These are phyloP conservation scores for Scleroderma citrinum DNA, from an alignment of 768 basidiomycete species.

Conservation along the genomic window DNA sequence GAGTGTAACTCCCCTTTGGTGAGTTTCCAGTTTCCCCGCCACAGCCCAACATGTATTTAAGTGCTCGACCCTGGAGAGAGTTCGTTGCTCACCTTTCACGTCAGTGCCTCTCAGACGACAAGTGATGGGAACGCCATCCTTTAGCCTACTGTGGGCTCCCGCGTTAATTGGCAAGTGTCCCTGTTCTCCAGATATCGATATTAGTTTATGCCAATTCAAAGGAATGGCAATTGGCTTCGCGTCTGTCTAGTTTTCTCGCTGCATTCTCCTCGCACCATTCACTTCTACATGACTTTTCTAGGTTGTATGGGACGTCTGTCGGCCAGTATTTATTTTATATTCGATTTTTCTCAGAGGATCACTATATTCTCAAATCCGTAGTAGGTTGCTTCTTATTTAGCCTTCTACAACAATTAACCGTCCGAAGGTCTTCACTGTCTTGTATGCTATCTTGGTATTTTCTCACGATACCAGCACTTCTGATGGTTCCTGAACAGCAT, in stretches of 20 bases:
- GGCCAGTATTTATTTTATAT: too few relatives aligned
- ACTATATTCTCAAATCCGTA: slow-evolving; percentile 9
- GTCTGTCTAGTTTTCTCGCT: slow-evolving; percentile 7
- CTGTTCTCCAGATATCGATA: background rate
- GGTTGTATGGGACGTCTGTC: too few relatives aligned
- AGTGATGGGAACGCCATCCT: slow-evolving; percentile 4
- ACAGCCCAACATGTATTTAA: too few relatives aligned
- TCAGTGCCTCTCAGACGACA: background rate
- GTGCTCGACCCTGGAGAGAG: too few relatives aligned
- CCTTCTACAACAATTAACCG: background rate
- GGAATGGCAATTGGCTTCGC: slow-evolving; percentile 7
- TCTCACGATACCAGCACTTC: background rate
- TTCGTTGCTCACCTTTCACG: too few relatives aligned
- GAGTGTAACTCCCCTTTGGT: too few relatives aligned
- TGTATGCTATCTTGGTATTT: background rate
- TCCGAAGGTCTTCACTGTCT: background rate
- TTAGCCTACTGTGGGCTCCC: slow-evolving; percentile 6
- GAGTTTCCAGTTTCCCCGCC: too few relatives aligned
- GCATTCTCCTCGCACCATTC: too few relatives aligned
- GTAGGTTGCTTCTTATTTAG: slow-evolving; percentile 5
- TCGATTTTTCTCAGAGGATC: too few relatives aligned
- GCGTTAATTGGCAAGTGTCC: slow-evolving; percentile 12
- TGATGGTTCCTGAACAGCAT: background rate
- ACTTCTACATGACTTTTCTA: too few relatives aligned
- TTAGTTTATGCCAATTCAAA: background rate